Conservation (phyloP, 352 stramenopile species). For the Phytopythium cucurbitacearum region DNA sequence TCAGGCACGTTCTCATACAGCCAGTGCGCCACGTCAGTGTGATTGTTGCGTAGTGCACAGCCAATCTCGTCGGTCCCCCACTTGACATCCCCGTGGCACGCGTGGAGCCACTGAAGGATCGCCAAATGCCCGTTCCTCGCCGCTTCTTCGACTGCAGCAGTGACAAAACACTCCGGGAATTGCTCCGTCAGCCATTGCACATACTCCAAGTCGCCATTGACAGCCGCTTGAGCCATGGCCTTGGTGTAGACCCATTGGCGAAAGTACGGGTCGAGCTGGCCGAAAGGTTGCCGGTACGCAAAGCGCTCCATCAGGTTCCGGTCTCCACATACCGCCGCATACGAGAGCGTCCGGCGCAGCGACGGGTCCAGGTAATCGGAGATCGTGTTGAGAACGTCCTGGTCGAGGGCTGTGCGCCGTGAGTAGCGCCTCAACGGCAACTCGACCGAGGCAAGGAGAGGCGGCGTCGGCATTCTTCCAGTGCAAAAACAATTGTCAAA, state of each 20-base stretch:
- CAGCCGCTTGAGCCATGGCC: conserved; percentile 21
- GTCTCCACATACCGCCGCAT: conserved; percentile 9
- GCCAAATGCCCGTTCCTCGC: conserved; percentile 22
- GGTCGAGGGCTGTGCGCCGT: too few species aligned
- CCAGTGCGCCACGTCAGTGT: conserved; percentile 1
- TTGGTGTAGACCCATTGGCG: conserved; percentile 20
- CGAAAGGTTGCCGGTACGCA: conserved; percentile 3
- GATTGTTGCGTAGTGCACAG: background rate
- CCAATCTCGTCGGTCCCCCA: background rate
- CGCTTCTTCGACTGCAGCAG: conserved; percentile 9
- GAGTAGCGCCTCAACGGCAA: too few species aligned
- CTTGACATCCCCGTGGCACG: conserved; percentile 7
- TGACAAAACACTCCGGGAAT: conserved; percentile 19
- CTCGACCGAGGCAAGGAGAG: too few species aligned
- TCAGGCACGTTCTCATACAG: background rate
- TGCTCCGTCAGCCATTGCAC: conserved; percentile 22
- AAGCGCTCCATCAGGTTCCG: conserved; percentile 17
- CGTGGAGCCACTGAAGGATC: conserved; percentile 45
- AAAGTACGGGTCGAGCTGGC: conserved; percentile 5
- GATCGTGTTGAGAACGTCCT: conserved; percentile 15
- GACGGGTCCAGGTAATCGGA: conserved; percentile 22
- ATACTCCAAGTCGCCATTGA: conserved; percentile 16
- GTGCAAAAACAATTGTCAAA: too few species aligned
- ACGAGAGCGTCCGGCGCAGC: conserved; percentile 12
- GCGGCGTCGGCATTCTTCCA: too few species aligned